These are phyloP conservation scores for Rhynchospora breviuscula DNA, from an alignment of 176 grass and related monocot genomes.

Conservation along the genomic window DNA sequence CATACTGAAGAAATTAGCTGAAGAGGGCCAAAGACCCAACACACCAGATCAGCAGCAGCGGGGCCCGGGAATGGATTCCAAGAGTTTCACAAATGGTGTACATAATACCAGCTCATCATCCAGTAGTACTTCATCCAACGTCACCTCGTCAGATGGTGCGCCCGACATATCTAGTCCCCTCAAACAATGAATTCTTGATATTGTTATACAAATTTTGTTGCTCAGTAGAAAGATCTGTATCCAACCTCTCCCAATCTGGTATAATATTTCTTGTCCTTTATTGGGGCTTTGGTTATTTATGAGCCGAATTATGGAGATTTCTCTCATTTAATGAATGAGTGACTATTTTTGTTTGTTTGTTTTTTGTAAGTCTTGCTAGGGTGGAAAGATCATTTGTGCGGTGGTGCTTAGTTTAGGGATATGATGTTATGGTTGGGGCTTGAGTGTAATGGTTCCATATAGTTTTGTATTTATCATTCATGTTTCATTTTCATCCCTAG, in stretches of 20 bases:
- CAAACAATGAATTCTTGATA: constrained; percentile 38
- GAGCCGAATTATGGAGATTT: neutral
- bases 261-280: constrained; percentile 10
- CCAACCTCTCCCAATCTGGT: constrained; percentile 11
- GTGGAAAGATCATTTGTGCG: constrained; percentile 1
- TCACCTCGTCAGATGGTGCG: constrained; percentile 44
- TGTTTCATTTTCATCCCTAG: neutral
- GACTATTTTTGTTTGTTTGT: neutral
- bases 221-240: constrained; percentile 7
- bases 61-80: constrained; percentile 51
- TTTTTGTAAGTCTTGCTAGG: neutral
- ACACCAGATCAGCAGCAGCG: constrained; percentile 38
- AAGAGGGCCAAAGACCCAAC: constrained; percentile 53
- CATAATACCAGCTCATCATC: constrained; percentile 44
- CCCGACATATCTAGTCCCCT: constrained; percentile 57
- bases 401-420: neutral
- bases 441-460: neutral
- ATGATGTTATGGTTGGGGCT: neutral
- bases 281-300: neutral
- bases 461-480: neutral
- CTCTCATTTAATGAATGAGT: neutral
- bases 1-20: constrained; percentile 86
- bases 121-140: constrained; percentile 49
- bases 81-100: constrained; percentile 53
- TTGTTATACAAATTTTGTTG: constrained; percentile 20